Percentiles rank a stretch among this genome's conserved stretches.
Evolutionary conservation across 2,329 filamentous ascomycete species (phyloP).

Genomic region (Fusarium praegraminearum): DNA sequence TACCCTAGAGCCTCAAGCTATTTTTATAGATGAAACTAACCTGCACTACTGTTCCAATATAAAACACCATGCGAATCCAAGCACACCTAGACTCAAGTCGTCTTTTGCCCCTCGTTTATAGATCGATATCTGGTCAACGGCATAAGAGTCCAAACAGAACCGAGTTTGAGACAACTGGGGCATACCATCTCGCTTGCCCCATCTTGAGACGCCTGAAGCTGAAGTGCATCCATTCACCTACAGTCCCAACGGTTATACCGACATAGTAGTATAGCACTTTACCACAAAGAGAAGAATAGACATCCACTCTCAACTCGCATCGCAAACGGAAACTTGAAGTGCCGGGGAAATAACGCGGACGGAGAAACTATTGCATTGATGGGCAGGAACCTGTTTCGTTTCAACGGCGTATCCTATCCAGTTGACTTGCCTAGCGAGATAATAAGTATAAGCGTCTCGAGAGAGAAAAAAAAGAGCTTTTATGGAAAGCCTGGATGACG

Average conservation of each 20-base stretch:
- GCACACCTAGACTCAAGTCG: neutral
- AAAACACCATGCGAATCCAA: neutral
- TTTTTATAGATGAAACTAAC: neutral
- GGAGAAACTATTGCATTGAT: constrained; percentile 25
- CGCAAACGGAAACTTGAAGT: constrained; percentile 11
- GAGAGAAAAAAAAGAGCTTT: neutral
- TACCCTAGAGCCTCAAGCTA: neutral
- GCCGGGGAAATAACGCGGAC: constrained; percentile 34
- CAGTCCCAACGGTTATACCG: constrained; percentile 12
- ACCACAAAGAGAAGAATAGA: neutral
- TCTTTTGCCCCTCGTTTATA: neutral
- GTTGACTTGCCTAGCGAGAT: constrained; percentile 14
- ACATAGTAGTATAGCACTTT: constrained; percentile 2
- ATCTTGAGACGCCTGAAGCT: constrained; percentile 1
- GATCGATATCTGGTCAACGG: neutral
- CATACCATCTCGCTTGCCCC: neutral
- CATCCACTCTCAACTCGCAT: no score
- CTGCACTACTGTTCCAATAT: neutral
- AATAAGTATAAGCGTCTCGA: neutral
- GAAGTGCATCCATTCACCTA: neutral
- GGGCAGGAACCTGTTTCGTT: constrained; percentile 34
- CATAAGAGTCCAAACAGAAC: constrained; percentile 1
- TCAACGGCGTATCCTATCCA: constrained; percentile 19
- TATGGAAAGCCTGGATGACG: constrained; percentile 8
- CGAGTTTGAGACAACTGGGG: constrained; percentile 6